Base-by-base conservation (phyloP, 257 asterid species). In the Phtheirospermum japonicum region DNA sequence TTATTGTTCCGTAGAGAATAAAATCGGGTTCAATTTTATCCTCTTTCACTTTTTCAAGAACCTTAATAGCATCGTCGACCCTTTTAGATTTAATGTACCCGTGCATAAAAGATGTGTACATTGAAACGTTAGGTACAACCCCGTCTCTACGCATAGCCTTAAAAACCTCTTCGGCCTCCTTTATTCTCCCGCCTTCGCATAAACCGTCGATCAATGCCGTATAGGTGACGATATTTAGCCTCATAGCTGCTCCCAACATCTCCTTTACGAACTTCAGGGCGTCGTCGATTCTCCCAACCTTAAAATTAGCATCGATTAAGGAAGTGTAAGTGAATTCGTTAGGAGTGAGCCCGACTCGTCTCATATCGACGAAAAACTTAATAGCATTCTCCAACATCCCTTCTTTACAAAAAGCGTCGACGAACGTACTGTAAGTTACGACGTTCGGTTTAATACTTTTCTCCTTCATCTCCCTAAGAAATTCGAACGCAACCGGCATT, bases 371-470 rank as follows among this genome's bases (percentile, higher is more conserved):
- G 53, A 84, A 91, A 72, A 88, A 81, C 73, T 91, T 91, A 43
- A 91, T 76, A 36, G 95, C 94, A 63, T 87, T 85, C 63, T 59
- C 80, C 76, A 86, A 37, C 95, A 91, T 79, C 45, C 92, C 92
- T 80, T 88, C 90, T 78, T 91, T 91, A 77, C 95, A 85, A 64
- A 86, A 88, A 71, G 91, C 94, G 81, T 91, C 98, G 58, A 91
- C 39, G 66, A 88, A 79, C 58, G 88, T 88, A 84, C 94, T 88
- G 68, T 91, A 91, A 62, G 98, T 91, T 68, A 91, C 92, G 58
- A 80, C 88, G 71, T 88, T 83, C 65, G 95, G 93, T 70, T 77
- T 80, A 51, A 91, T 65, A 67, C 71, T 66, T 48, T 77, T 71
- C 66, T 79, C 87, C 78, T 78, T 88, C 97, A 91, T 88, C 79